Base-by-base conservation (phyloP, 83 land plant genomes). In the Picea abies region DNA sequence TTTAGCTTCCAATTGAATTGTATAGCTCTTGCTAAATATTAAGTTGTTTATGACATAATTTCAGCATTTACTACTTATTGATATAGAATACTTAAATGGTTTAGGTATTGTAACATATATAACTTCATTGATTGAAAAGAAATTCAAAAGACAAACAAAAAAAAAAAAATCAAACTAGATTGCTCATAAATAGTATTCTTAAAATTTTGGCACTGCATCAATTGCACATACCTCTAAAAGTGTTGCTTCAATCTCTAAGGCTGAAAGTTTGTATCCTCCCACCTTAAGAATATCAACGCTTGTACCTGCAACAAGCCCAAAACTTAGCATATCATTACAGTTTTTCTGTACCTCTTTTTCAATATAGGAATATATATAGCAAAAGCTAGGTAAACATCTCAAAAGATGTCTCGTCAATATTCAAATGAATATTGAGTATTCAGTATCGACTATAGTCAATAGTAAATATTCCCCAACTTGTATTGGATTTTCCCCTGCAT, bases 261-360 rank as follows among this genome's bases (percentile, higher is more conserved):
- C 99, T 63, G 99, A 98, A 35, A 98, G 84, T 79, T 98, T 98
- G 85, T 94, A 98, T 35, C 99, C 99, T 72, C 99, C 99, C 80
- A 94, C 97, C 82, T 98, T 98, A 87, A 98, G 85, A 52, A 98
- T 98, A 88, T 96, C 99, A 66, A 98, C 99, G 84, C 93, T 98
- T 32, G 92, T 93, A 60, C 99, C 99, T 98, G 87, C 39, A 47
- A 81, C 68, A 72, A 76, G 71, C 29, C 79, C 78, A 29, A 39
- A 52, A 77, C 12, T 4, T 35, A 3, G 20, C 61, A 63, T 32
- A 67, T 52, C 14, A 80, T 63, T 16, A 64, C 8, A 3, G 49
- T 19, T 3, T 7, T 20, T 15, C 4, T 9, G 7, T 32, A 35
- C 5, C 14, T 6, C 10, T 41, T n/a, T 22, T n/a, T 44, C 22